Base-by-base conservation (phyloP, 768 basidiomycete genomes). In the Russula olivacea region DNA sequence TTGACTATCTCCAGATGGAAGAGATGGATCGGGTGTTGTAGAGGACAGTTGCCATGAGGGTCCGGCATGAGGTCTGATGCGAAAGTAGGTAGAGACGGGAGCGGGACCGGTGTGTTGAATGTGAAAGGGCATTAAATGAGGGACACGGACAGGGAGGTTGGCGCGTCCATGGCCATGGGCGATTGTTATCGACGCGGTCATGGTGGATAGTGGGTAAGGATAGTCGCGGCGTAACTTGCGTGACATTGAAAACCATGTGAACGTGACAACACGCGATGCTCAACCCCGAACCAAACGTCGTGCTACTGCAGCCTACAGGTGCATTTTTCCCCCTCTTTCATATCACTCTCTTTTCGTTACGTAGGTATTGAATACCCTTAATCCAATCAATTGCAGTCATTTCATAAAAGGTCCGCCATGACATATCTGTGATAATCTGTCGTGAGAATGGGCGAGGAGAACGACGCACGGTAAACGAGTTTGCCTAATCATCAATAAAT, bases 61-160 rank as follows among this genome's bases (percentile, higher is more conserved):
- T 69, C 70, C 28, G 8, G 9, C 8, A 4, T 57, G 55, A 3
- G 76, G 72, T 58, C 79, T 79, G 57, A 86, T 77, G 50, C 79
- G 80, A 72, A 93, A 85, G 72, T 86, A 93, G 6, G 86, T 86
- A 4, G 86, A 87, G 19, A 93, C 76, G 6, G 86, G 84, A 1
- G 91, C 90, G 21, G 80, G 79, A 0, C 91, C 91, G 11, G 80
- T 77, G 72, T 91, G 83, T 14, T 78, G 74, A 52, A 93, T 84
- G 68, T 87, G 84, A 66, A 94, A 93, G 5, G 91, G 91, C 88
- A 94, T 91, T 34, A 94, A 79, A 70, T 85, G 80, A 1, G 88
- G 89, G 21, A 49, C 14, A 3, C 51, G 66, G 6, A 34, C 10
- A 30, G 54, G 61, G 19, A 45, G 25, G 61, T 50, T 55, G n/a